Evolutionary conservation across 1,284 basidiomycete genomes (phyloP).

Genomic region (Malassezia globosa): DNA sequence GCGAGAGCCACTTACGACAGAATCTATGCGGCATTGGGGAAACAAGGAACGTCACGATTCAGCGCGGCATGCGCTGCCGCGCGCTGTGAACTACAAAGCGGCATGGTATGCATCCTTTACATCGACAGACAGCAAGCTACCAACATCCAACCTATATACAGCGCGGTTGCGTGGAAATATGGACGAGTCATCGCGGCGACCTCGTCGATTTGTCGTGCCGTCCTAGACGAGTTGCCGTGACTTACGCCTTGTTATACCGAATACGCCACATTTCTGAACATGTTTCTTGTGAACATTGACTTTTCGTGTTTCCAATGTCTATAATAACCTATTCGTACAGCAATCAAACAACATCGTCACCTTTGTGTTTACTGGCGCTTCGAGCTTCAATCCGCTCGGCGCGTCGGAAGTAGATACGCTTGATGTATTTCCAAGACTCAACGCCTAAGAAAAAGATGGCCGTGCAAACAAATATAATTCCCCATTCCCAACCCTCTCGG

Average conservation of each 20-base stretch:
- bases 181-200: conserved; percentile 4
- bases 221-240: too few species aligned
- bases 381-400: too few species aligned
- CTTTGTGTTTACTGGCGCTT: background rate
- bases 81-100: conserved; percentile 30
- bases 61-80: conserved; percentile 14
- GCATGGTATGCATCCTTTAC: conserved; percentile 28
- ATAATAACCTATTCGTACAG: background rate
- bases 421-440: conserved; percentile 39
- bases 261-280: too few species aligned
- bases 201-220: background rate
- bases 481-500: conserved; percentile 44
- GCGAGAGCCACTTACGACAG: background rate
- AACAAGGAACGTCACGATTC: background rate
- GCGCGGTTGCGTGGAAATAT: conserved; percentile 12
- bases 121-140: conserved; percentile 21
- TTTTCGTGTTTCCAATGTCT: background rate
- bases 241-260: too few species aligned
- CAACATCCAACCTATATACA: conserved; percentile 16
- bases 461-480: conserved; percentile 38
- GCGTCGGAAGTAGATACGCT: conserved; percentile 25
- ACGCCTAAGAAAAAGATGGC: conserved; percentile 36
- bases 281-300: too few species aligned
- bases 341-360: background rate
- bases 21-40: too few species aligned